Evolutionary conservation across 2,329 filamentous ascomycete species (phyloP), one percentile per base, ranked within the genome.

Genomic region (Catunica adiposa): DNA sequence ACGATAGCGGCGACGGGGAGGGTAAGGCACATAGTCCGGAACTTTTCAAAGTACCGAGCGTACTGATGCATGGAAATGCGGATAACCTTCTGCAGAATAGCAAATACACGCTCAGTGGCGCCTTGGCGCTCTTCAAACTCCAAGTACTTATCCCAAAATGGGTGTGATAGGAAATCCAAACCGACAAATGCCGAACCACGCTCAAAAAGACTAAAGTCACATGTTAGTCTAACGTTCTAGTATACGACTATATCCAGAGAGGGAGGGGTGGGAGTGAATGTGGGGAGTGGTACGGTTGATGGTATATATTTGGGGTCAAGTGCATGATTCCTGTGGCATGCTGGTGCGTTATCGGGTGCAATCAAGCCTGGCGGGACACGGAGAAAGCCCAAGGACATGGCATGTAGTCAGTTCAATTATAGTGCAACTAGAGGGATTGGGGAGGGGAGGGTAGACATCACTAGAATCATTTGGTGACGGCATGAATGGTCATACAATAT

Each of bases 131-230:
- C 89, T 67, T 97, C 92, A 64, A 94, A 97, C 66, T 97, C 92
- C 61, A 98, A 80, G 65, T 95, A 98, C 70, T 95, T 97, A 69
- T 98, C 92, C 92, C 92, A 98, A 71, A 98, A 96, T 1, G 89
- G 89, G 66, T 96, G 89, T 1, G 89, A 84, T 29, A 95, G 76
- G 66, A 95, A 98, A 69, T 98, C 92, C 17, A 97, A 77, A 15
- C 92, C 92, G 42, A 95, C 89, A 63, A 79, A 83, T 29, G 78
- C 77, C 26, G 88, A 86, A 60, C 85, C 92, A 61, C 92, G 86
- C 67, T 98, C 90, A 66, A 97, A 97, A 7, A 97, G 78, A 62
- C 92, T 98, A n/a, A n/a, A 48, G 11, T 34, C 5, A 5, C 22
- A 38, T 26, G 48, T 54, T 47, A 53, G 48, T 34, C 37, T n/a